Evolutionary conservation across 257 asterid species (phyloP).

Genomic region (Forsythia viridissima): DNA sequence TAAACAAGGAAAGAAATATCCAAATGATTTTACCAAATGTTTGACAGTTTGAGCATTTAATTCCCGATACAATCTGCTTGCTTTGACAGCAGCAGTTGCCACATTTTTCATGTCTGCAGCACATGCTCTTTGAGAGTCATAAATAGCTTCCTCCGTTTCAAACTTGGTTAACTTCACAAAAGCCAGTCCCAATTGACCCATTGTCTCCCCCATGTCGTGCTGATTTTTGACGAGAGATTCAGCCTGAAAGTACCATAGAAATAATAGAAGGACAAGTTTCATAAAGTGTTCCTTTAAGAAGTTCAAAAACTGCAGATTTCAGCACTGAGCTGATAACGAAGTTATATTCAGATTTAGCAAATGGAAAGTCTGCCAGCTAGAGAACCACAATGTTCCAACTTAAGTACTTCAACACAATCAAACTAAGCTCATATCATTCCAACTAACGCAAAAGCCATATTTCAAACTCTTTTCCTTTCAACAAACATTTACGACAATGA

Average conservation of each 20-base stretch:
- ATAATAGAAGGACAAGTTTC: background rate
- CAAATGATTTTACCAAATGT: conserved; percentile 65
- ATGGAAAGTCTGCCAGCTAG: background rate
- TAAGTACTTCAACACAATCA: background rate
- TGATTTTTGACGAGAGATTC: conserved; percentile 92
- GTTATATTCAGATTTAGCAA: background rate
- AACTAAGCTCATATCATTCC: background rate
- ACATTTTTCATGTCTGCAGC: conserved; percentile 89
- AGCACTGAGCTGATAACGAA: background rate
- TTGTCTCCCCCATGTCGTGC: conserved; percentile 95
- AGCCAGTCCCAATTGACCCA: conserved; percentile 93
- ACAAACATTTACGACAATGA: background rate
- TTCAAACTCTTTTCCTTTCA: conserved; percentile 6
- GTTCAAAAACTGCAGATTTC: background rate
- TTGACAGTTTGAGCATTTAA: conserved; percentile 92
- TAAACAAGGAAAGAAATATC: conserved; percentile 13
- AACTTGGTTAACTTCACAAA: conserved; percentile 91
- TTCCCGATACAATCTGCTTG: conserved; percentile 93
- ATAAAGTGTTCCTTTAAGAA: background rate
- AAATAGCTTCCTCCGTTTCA: conserved; percentile 86
- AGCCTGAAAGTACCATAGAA: conserved; percentile 53
- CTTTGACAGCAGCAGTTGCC: conserved; percentile 96
- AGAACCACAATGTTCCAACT: background rate
- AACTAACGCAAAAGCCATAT: background rate
- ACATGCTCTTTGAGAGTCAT: conserved; percentile 79